phyloP scores from a whole-genome alignment of 164 flowering plant species.

The Umbilicus rupestris region DNA sequence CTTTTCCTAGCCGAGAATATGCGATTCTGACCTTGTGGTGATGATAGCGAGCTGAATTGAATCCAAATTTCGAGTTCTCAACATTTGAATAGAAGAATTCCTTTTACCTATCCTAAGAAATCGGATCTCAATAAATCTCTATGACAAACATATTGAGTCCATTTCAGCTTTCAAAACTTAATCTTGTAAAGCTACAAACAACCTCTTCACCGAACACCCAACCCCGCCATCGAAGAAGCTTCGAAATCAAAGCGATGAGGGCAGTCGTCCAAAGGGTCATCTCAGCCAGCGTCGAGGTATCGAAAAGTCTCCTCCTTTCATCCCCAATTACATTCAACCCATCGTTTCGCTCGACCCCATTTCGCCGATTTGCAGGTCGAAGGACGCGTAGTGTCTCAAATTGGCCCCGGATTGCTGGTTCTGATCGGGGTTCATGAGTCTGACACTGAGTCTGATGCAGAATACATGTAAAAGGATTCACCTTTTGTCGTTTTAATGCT shows the following conservation, averaged over 20 bases:
- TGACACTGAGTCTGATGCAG: conserved; percentile 70
- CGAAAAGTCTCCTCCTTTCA: conserved; percentile 2
- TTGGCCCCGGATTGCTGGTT: conserved; percentile 85
- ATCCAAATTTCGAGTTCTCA: too few relatives aligned
- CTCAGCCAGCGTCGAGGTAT: conserved; percentile 87
- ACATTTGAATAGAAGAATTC: too few relatives aligned
- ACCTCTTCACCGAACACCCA: conserved; percentile 11
- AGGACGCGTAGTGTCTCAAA: conserved; percentile 67
- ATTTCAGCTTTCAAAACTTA: background rate
- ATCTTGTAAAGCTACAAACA: background rate
- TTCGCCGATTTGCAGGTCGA: conserved; percentile 53
- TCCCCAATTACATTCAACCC: background rate
- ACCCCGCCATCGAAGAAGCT: background rate
- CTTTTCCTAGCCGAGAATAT: too few relatives aligned
- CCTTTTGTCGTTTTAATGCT: background rate
- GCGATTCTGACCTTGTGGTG: too few relatives aligned
- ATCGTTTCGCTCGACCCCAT: background rate
- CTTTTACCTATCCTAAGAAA: too few relatives aligned
- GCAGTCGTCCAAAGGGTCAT: conserved; percentile 82
- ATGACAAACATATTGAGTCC: background rate
- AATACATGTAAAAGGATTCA: conserved; percentile 46
- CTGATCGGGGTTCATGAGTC: conserved; percentile 80
- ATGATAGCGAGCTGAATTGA: too few relatives aligned
- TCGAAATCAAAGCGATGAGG: conserved; percentile 38
- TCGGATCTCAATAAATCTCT: too few relatives aligned